Percentiles rank a stretch among this genome's conserved stretches.
Conservation (phyloP, 2,329 filamentous ascomycete genomes). For the Penicillium vulpinum region DNA sequence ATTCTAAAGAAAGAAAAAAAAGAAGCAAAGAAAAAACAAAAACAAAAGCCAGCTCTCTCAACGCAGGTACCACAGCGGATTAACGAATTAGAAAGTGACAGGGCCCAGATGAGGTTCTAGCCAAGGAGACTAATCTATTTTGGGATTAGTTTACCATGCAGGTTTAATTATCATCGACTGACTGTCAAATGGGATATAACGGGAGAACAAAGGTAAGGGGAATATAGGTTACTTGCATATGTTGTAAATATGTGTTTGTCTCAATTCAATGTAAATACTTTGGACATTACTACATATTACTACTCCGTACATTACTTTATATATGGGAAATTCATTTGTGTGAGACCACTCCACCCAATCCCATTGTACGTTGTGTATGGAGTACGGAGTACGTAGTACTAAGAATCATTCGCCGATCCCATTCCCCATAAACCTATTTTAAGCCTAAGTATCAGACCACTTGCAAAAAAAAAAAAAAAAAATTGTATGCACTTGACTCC, state of each 20-base stretch:
- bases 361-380: background rate
- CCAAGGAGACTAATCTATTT: conserved; percentile 9
- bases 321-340: too few relatives aligned
- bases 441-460: conserved; percentile 4
- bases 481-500: conserved; percentile 5
- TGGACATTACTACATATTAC: too few relatives aligned
- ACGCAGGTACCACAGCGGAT: conserved; percentile 3
- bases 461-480: background rate
- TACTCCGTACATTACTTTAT: too few relatives aligned
- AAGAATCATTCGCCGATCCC: conserved; percentile 6
- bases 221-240: too few relatives aligned
- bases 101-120: conserved; percentile 13
- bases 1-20: background rate
- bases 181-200: background rate
- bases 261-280: too few relatives aligned
- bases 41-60: background rate
- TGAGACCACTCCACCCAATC: background rate
- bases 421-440: conserved; percentile 7
- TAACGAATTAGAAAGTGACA: conserved; percentile 18
- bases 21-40: background rate
- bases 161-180: conserved; percentile 23
- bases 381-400: background rate
- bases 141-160: conserved; percentile 14
- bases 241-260: too few relatives aligned
- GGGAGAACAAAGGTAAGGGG: too few relatives aligned